Base-by-base conservation (phyloP, 768 basidiomycete species). In the Filobasidium wieringae region DNA sequence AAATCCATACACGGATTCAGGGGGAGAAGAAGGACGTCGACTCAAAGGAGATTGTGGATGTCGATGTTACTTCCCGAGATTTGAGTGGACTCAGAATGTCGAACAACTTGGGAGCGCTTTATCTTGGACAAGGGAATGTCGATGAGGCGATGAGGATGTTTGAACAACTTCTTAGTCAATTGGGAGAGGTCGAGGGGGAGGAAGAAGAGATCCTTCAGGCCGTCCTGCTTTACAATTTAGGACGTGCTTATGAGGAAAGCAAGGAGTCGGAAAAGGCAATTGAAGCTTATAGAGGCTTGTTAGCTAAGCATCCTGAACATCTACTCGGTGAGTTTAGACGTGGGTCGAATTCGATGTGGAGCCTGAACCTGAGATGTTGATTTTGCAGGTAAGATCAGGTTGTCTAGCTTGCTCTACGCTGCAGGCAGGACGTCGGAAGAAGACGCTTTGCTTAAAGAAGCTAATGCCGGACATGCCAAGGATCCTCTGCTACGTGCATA, bases 381-480 rank as follows among this genome's bases (percentile, higher is more conserved):
- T n/a, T n/a, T n/a, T n/a, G n/a, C n/a, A n/a, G n/a, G n/a, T n/a
- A 97, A 97, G 77, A 82, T 93, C 41, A 85, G 93, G 26, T 85
- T 88, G 62, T 88, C 92, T 0, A 81, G 86, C 17, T 84, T 96
- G 80, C 78, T 85, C 0, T 78, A 82, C 1, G 77, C 78, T 27
- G 66, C 84, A 17, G 87, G 86, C 57, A 82, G 83, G 19, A 78
- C 82, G 64, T 83, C 85, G 63, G 85, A 87, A 1, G 90, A 91
- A 0, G 88, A 95, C 70, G 85, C 85, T 0, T 78, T 92, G 4
- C 75, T 97, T 51, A 97, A 97, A 72, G 88, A 96, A 72, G 83
- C 73, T 60, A 87, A 88, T 70, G 80, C 89, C 65, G 88, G 55
- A 19, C 30, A 61, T 37, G 17, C 41, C n/a, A 34, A 32, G 19